Evolutionary conservation across 345 rosid genomes (phyloP).

Genomic region (Noccaea bulbosa): DNA sequence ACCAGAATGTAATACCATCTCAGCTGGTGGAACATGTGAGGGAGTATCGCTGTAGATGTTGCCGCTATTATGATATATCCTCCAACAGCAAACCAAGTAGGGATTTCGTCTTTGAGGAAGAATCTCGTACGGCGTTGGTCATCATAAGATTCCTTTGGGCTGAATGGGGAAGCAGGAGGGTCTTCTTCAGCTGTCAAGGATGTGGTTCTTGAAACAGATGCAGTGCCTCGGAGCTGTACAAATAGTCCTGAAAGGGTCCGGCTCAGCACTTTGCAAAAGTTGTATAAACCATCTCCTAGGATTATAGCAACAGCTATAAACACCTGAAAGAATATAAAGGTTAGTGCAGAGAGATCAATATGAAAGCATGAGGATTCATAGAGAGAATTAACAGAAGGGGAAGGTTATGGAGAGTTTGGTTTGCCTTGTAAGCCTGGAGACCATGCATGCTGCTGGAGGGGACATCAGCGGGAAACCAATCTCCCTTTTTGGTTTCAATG

Average conservation of each 20-base stretch:
- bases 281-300: conserved; percentile 82
- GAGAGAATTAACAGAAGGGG: conserved; percentile 12
- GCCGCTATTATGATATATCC: conserved; percentile 61
- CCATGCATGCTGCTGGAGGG: conserved; percentile 54
- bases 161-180: conserved; percentile 42
- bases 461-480: conserved; percentile 58
- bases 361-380: conserved; percentile 3
- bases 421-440: conserved; percentile 77
- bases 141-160: conserved; percentile 53
- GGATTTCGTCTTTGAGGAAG: conserved; percentile 82
- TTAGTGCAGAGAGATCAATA: neutral
- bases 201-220: conserved; percentile 33
- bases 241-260: conserved; percentile 58
- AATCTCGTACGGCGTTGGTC: conserved; percentile 62
- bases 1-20: conserved; percentile 77
- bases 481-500: conserved; percentile 60
- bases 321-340: conserved; percentile 50
- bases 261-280: conserved; percentile 70
- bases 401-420: conserved; percentile 20
- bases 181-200: conserved; percentile 49
- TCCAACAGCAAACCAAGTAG: conserved; percentile 63
- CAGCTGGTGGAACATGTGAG: conserved; percentile 64
- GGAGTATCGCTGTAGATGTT: conserved; percentile 56
- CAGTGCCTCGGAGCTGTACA: conserved; percentile 46
- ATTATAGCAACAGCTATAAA: conserved; percentile 82